A percentile compares a stretch with the other conserved stretches of the same genome.
phyloP scores from a whole-genome alignment of 768 basidiomycete genomes.

The Rossbeevera mucosa region DNA sequence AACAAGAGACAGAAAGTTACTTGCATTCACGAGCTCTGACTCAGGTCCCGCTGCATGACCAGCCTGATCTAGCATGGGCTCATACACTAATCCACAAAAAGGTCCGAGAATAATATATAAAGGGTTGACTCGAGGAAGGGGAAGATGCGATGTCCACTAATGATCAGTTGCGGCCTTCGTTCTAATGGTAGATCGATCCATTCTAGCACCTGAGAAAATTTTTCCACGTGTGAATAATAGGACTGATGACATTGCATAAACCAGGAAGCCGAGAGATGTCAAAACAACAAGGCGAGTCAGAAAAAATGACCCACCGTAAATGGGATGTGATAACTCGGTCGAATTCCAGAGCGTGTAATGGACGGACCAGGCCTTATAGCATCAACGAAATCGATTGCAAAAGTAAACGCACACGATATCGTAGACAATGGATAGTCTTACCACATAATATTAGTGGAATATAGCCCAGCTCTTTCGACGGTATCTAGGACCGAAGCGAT shows the following conservation, averaged over 20 bases:
- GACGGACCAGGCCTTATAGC: conserved; percentile 14
- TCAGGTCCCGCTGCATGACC: conserved; percentile 67
- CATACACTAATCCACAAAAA: conserved; percentile 51
- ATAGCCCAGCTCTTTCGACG: conserved; percentile 62
- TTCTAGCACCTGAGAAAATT: conserved; percentile 62
- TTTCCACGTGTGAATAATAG: conserved; percentile 31
- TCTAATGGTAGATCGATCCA: conserved; percentile 69
- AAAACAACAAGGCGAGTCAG: background rate
- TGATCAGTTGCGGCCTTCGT: conserved; percentile 66
- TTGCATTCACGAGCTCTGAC: conserved; percentile 63
- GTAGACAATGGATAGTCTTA: conserved; percentile 31
- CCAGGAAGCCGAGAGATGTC: background rate
- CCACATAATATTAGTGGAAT: conserved; percentile 62
- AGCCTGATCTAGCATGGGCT: conserved; percentile 80
- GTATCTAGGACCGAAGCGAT: no score
- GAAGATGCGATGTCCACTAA: conserved; percentile 38
- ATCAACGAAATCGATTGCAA: background rate
- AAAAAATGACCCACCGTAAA: conserved; percentile 12
- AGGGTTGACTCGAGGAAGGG: no score
- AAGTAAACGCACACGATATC: background rate
- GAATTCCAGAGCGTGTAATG: conserved; percentile 8
- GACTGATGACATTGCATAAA: background rate
- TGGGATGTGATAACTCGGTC: conserved; percentile 11
- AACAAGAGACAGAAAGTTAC: conserved; percentile 15
- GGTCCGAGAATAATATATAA: background rate